Evolutionary conservation across 768 basidiomycete genomes (phyloP).

Genomic region (Auriscalpium vulgare): DNA sequence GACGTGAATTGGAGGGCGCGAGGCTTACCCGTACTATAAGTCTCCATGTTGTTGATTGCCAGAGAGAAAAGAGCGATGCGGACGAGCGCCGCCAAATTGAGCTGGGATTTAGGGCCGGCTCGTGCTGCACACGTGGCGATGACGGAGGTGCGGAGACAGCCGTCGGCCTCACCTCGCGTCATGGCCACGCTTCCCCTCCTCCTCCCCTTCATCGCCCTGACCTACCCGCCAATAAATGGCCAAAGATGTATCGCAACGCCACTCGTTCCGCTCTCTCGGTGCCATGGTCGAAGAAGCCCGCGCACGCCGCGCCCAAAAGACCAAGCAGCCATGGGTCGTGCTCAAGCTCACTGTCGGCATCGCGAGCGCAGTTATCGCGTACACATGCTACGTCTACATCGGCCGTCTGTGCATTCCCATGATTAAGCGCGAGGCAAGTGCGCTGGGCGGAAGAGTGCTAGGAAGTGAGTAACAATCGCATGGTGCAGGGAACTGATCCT

Average conservation of each 20-base stretch:
- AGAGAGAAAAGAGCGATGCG: no score
- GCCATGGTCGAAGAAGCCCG: conserved; percentile 1
- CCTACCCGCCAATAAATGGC: not conserved
- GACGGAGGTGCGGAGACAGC: no score
- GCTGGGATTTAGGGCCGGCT: no score
- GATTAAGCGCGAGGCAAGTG: conserved; percentile 38
- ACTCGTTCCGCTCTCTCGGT: not conserved
- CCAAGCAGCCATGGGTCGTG: conserved; percentile 62
- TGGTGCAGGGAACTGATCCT: not conserved
- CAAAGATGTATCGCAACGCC: not conserved
- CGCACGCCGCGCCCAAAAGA: conserved; percentile 18
- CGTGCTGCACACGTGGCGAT: no score
- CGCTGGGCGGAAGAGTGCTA: conserved; percentile 38
- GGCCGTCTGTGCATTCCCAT: conserved; percentile 64
- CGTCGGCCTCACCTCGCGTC: no score
- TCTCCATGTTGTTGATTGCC: no score
- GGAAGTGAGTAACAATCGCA: conserved; percentile 53
- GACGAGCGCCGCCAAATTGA: no score
- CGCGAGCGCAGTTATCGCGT: conserved; percentile 52
- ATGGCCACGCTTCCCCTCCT: not conserved
- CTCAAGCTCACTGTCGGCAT: conserved; percentile 62
- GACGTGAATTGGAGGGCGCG: no score
- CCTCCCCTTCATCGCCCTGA: not conserved
- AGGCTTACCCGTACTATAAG: no score
- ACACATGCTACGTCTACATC: conserved; percentile 73